Evolutionary conservation across 108 stramenopile genomes (phyloP).

Genomic region (Bacterosira constricta): DNA sequence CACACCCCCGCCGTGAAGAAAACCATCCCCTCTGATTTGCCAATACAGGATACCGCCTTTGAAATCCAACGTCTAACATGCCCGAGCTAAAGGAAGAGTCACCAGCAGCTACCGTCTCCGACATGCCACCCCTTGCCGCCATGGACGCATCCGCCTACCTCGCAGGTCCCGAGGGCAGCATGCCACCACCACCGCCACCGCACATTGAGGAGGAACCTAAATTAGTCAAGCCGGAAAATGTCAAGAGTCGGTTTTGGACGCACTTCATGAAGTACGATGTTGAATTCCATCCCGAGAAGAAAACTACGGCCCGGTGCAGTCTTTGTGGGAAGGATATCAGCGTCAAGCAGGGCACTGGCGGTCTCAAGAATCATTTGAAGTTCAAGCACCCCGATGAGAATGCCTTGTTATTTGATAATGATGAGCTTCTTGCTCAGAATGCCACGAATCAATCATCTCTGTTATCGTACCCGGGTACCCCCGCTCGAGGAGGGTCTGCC

Average conservation of each 20-base stretch:
- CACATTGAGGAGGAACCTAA: background rate
- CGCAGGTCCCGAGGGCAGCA: background rate
- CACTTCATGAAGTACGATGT: slow-evolving; percentile 26
- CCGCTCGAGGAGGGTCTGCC: no score
- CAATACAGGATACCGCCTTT: no score
- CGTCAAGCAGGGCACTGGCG: slow-evolving; percentile 38
- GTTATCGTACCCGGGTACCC: no score
- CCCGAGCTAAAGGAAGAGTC: no score
- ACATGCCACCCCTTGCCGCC: no score
- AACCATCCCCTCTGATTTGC: no score
- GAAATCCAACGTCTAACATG: no score
- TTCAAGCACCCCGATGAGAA: slow-evolving; percentile 17
- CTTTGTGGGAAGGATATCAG: slow-evolving; percentile 33
- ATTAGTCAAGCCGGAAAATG: slow-evolving; percentile 19
- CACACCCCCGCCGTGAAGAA: no score
- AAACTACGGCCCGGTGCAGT: slow-evolving; percentile 12
- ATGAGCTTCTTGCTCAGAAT: background rate
- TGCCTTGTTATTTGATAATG: background rate
- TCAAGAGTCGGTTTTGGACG: slow-evolving; percentile 22
- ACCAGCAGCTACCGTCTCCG: no score
- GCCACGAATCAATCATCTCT: background rate
- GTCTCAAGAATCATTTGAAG: slow-evolving; percentile 28
- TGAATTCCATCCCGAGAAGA: slow-evolving; percentile 25
- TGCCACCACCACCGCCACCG: background rate
- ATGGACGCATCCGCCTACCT: background rate